Evolutionary conservation across 2,329 filamentous ascomycete species (phyloP).

Genomic region (Venturia nashicola): DNA sequence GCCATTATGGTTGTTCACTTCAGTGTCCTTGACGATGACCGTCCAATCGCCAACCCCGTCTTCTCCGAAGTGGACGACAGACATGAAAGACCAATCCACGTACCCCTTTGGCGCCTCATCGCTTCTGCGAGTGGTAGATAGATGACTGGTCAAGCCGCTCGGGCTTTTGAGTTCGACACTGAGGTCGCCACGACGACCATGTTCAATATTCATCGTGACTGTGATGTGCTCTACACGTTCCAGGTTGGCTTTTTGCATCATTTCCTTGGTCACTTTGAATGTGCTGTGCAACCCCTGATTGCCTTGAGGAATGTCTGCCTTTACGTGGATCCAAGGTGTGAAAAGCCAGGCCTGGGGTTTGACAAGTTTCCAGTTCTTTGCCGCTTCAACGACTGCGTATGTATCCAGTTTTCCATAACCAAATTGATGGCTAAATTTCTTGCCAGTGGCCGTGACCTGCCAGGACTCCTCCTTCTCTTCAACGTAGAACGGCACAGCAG

Average conservation of each 20-base stretch:
- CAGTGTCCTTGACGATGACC: constrained; percentile 74
- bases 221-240: constrained; percentile 88
- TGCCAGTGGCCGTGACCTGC: constrained; percentile 69
- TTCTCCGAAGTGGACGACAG: constrained; percentile 93
- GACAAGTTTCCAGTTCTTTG: constrained; percentile 74
- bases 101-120: constrained; percentile 63
- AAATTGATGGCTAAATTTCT: constrained; percentile 85
- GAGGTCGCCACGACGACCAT: constrained; percentile 76
- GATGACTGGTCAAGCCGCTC: constrained; percentile 65
- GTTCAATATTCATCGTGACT: constrained; percentile 91
- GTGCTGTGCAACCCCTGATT: constrained; percentile 62
- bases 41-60: constrained; percentile 81
- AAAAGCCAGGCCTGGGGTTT: constrained; percentile 94
- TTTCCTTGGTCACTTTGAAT: constrained; percentile 73
- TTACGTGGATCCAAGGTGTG: constrained; percentile 87
- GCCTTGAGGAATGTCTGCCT: constrained; percentile 75
- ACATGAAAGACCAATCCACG: constrained; percentile 98
- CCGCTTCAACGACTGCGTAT: constrained; percentile 70
- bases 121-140: constrained; percentile 60
- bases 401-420: constrained; percentile 94
- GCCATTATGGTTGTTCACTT: constrained; percentile 63
- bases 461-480: constrained; percentile 56
- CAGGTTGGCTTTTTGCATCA: constrained; percentile 72
- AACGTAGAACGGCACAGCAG: constrained; percentile 56
- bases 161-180: constrained; percentile 88